Conservation (phyloP, 768 basidiomycete genomes). For the Lactarius evosmus region DNA sequence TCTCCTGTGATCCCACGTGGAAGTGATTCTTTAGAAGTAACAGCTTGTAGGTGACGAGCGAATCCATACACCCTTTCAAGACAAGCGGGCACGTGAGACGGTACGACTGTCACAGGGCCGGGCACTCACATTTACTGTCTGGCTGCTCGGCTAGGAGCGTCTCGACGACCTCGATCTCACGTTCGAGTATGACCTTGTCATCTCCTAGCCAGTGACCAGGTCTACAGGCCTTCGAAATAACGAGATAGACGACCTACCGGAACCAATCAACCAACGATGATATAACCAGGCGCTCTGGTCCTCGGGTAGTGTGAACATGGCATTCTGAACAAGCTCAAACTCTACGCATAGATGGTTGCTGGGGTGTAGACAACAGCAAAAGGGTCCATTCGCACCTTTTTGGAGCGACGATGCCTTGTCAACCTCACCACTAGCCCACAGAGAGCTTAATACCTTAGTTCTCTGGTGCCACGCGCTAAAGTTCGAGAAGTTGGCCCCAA, state of each 20-base stretch:
- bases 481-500: slow-evolving; percentile 92
- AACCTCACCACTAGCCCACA: slow-evolving; percentile 61
- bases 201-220: slow-evolving; percentile 45
- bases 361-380: background rate
- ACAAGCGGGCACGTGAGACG: slow-evolving; percentile 8
- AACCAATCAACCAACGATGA: slow-evolving; percentile 93
- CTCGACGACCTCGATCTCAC: slow-evolving; percentile 76
- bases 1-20: slow-evolving; percentile 35
- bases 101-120: background rate
- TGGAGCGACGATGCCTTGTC: slow-evolving; percentile 57
- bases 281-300: slow-evolving; percentile 99
- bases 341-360: slow-evolving; percentile 47
- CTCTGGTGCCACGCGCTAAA: slow-evolving; percentile 99
- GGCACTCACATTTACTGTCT: slow-evolving; percentile 80
- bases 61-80: slow-evolving; percentile 91
- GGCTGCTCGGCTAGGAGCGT: slow-evolving; percentile 87
- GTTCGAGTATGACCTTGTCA: slow-evolving; percentile 52
- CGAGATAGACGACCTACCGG: slow-evolving; percentile 46
- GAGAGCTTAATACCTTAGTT: slow-evolving; percentile 65
- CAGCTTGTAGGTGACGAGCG: slow-evolving; percentile 77
- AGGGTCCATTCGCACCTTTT: slow-evolving; percentile 49
- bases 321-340: slow-evolving; percentile 88
- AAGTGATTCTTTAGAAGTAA: slow-evolving; percentile 55
- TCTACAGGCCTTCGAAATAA: background rate
- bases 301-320: slow-evolving; percentile 93